Base-by-base conservation (phyloP, 139 green algal genomes). In the Chlamydomonas schloesseri region DNA sequence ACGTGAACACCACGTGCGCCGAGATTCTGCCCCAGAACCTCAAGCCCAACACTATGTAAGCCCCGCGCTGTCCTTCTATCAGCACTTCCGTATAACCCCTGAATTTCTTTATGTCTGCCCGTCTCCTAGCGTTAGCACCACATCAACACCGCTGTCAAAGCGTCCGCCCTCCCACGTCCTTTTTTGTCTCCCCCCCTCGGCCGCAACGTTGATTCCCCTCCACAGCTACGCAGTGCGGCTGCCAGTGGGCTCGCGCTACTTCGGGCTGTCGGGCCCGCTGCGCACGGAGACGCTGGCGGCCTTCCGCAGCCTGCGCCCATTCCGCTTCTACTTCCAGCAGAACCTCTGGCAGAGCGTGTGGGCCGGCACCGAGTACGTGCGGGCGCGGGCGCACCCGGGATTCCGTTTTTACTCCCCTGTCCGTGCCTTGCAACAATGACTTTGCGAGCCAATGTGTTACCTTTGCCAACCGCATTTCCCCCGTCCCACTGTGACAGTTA, bases 211-310 rank as follows among this genome's bases (percentile, higher is more conserved):
- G 58, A n/a, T 29, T 20, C 58, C 17, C 17, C 15, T 26, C 26
- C 26, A 4, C 64, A 71, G 64, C 26, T 71, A 37, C 37, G 17
- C 34, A 20, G 37, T 92, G 58, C 46, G 70, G 64, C 62, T 92
- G 67, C 79, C 83, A 0, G 21, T 18, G n/a, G 86, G 81, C 9
- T 58, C 67, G 11, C 69, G 68, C 29, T 92, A 92, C 89, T 76
- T 42, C 65, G 57, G 53, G 3, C 33, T 89, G 23, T 70, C 84
- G 24, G 84, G 84, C 1, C 57, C 84, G 20, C 50, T 80, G 28
- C 29, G 53, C 26, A 21, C 31, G 24, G 83, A 83, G n/a, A 3
- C 13, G 11, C 3, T 24, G 14, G 64, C n/a, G 13, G 3, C 14
- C 13, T 37, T 71, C n/a, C 14, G 14, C 29, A 21, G 64, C n/a